phyloP scores from a whole-genome alignment of 805 yeast species.

The Wickerhamomyces rabaulensis region DNA sequence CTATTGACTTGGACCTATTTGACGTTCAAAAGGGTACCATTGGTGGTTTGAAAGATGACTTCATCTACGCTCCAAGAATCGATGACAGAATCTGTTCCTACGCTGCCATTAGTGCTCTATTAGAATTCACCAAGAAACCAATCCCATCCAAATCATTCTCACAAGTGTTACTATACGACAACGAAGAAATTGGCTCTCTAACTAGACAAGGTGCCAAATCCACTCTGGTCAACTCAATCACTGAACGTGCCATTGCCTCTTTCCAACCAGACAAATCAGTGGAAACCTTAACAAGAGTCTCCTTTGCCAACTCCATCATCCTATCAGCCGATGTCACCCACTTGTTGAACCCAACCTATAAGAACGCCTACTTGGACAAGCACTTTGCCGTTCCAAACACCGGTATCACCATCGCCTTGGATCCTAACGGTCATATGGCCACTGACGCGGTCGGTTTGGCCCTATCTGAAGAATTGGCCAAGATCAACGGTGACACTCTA shows the following conservation, averaged over 20 bases:
- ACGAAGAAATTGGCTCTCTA: constrained; percentile 81
- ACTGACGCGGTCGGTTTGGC: constrained; percentile 74
- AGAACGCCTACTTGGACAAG: constrained; percentile 61
- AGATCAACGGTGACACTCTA: constrained; percentile 53
- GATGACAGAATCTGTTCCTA: constrained; percentile 82
- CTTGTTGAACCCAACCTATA: constrained; percentile 74
- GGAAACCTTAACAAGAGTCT: constrained; percentile 28
- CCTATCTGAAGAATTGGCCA: constrained; percentile 64
- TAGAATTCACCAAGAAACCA: constrained; percentile 37
- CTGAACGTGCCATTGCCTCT: constrained; percentile 45
- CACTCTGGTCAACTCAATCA: constrained; percentile 60
- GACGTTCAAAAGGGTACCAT: constrained; percentile 76
- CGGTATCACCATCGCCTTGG: constrained; percentile 67
- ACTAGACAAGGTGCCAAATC: constrained; percentile 82
- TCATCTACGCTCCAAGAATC: constrained; percentile 74
- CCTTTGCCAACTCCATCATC: constrained; percentile 72
- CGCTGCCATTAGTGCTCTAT: constrained; percentile 59
- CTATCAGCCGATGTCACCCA: constrained; percentile 84
- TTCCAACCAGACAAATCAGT: constrained; percentile 4
- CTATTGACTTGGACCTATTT: constrained; percentile 71
- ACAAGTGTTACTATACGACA: constrained; percentile 64
- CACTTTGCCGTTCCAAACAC: constrained; percentile 78
- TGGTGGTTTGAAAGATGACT: constrained; percentile 76
- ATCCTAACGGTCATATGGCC: constrained; percentile 80
- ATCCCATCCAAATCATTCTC: constrained; percentile 38